Evolutionary conservation across 768 basidiomycete genomes (phyloP).

Genomic region (Dentipellis fragilis): DNA sequence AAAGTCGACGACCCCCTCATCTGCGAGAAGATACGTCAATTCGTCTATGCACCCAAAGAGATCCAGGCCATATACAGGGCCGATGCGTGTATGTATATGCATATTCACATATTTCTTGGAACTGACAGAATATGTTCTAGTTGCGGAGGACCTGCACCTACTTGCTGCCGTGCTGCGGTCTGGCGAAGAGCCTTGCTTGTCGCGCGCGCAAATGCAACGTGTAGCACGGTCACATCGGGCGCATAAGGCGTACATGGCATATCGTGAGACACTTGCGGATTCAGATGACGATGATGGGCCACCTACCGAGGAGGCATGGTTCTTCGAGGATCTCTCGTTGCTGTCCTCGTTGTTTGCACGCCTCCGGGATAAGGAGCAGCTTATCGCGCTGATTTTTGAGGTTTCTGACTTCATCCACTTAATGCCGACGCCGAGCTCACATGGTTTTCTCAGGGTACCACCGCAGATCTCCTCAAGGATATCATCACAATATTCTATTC

Average conservation of each 20-base stretch:
- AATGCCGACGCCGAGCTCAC: not conserved
- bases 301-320: conserved; percentile 90
- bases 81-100: conserved; percentile 61
- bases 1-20: conserved; percentile 85
- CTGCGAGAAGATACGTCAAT: conserved; percentile 80
- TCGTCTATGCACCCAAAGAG: conserved; percentile 80
- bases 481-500: conserved; percentile 99
- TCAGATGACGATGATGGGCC: conserved; percentile 94
- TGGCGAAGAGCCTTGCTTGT: conserved; percentile 63
- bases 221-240: conserved; percentile 72
- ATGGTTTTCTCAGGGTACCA: conserved; percentile 57
- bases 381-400: conserved; percentile 93
- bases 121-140: conserved; percentile 26
- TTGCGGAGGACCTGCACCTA: conserved; percentile 60
- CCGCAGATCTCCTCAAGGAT: conserved; percentile 91
- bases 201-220: conserved; percentile 69
- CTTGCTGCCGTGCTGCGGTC: conserved; percentile 75
- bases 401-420: conserved; percentile 29
- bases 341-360: conserved; percentile 70
- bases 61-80: conserved; percentile 74
- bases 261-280: conserved; percentile 52
- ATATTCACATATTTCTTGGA: not conserved
- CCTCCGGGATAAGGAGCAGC: conserved; percentile 79
- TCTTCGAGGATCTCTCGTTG: conserved; percentile 84
- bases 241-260: conserved; percentile 61